Percentiles rank a stretch among this genome's conserved stretches.
Conservation (phyloP, 441 rosid species). For the Erodium moschatum region DNA sequence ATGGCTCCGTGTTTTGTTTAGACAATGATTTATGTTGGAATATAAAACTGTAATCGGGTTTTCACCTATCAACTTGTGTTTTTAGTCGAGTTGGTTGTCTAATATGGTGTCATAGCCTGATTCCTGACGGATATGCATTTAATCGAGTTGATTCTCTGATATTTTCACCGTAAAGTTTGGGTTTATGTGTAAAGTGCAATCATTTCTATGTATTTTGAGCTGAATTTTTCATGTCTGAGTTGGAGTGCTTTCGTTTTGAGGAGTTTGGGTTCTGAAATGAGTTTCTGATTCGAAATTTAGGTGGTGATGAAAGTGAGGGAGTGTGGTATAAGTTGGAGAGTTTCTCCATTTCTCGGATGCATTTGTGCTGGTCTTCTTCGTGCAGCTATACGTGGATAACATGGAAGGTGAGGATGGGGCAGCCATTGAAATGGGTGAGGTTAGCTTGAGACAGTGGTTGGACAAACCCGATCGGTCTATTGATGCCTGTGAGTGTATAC, state of each 20-base stretch:
- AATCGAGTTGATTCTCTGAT: too few species aligned
- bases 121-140: too few species aligned
- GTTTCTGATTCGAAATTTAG: slow-evolving; percentile 37
- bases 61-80: too few species aligned
- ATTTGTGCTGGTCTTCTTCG: slow-evolving; percentile 21
- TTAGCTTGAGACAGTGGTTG: slow-evolving; percentile 24
- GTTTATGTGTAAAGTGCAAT: too few species aligned
- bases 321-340: slow-evolving; percentile 31
- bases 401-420: slow-evolving; percentile 41
- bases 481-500: slow-evolving; percentile 19
- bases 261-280: slow-evolving; percentile 27
- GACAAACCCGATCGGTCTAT: slow-evolving; percentile 20
- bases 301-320: slow-evolving; percentile 31
- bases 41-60: too few species aligned
- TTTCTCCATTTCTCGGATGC: slow-evolving; percentile 31
- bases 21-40: too few species aligned
- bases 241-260: slow-evolving; percentile 20
- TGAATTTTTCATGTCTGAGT: slow-evolving; percentile 11
- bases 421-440: background rate
- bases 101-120: too few species aligned
- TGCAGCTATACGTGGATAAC: slow-evolving; percentile 26
- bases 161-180: too few species aligned
- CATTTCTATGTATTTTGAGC: background rate
- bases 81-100: too few species aligned
- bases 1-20: too few species aligned